Base-by-base conservation (phyloP, 2,329 filamentous ascomycete species). In the Colletotrichum graminicola region DNA sequence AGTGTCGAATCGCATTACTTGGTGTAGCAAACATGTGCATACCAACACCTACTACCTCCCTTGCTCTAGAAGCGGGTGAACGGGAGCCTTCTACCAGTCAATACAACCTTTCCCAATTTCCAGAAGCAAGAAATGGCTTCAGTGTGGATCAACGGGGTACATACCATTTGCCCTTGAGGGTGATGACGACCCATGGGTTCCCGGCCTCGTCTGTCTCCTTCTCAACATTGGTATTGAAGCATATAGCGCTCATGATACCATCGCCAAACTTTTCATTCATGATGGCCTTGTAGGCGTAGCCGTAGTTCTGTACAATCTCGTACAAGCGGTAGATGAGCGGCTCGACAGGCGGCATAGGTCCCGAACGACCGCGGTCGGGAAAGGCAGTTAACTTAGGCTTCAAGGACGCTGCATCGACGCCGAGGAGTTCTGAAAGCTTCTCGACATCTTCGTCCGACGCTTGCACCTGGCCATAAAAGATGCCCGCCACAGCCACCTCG, bases 241-340 rank as follows among this genome's bases (percentile, higher is more conserved):
- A 90, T 78, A 98, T 97, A 1, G 95, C 95, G 79, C 94, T 97
- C 95, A 98, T 98, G 78, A 98, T 98, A 1, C 95, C 95, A 79
- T 95, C 93, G 0, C 93, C 93, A 79, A 94, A 94, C 86, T 98
- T 98, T 88, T 98, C 95, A 76, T 98, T 98, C 81, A 98, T 80
- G 5, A 98, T 89, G 0, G 94, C 95, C 87, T 98, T 98, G 84
- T 97, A 98, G 0, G 95, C 93, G 80, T 97, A 97, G 1, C 95
- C 95, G 78, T 98, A 98, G 81, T 97, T 98, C 84, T 98, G 95
- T 73, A 98, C 92, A 79, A 98, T 93, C 86, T 98, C 95, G 80
- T 94, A 98, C 71, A 98, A 81, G 2, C 95, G 87, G 81, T 98
- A 98, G 78, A 98, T 95, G 75, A 97, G 82, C 5, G 94, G 94